A percentile compares a stretch with the other conserved stretches of the same genome.
These are phyloP conservation scores for Diutina neorugosa DNA, from an alignment of 1,139 yeast species.

Conservation along the genomic window DNA sequence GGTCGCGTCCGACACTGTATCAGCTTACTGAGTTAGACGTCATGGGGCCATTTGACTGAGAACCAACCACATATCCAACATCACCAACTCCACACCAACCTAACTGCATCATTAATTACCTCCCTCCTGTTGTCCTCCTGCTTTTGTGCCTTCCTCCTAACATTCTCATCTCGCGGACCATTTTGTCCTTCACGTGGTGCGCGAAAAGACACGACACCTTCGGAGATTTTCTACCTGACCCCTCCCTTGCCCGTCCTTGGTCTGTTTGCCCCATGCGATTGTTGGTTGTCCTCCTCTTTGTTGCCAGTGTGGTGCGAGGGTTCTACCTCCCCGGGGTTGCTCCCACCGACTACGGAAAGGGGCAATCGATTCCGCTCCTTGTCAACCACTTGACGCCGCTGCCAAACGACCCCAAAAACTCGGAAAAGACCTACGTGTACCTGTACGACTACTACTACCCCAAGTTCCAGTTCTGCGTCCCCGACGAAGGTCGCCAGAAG, in stretches of 20 bases:
- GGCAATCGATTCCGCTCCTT: conserved; percentile 60
- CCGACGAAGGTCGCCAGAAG: conserved; percentile 53
- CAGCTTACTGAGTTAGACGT: no score
- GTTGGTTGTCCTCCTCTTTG: background rate
- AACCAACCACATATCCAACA: no score
- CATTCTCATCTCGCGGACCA: background rate
- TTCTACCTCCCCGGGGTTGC: conserved; percentile 94
- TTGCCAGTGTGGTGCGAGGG: conserved; percentile 5
- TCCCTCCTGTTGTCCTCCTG: no score
- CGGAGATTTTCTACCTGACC: background rate
- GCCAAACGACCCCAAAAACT: conserved; percentile 28
- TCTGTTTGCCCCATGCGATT: background rate
- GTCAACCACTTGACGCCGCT: conserved; percentile 90
- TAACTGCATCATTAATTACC: no score
- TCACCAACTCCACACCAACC: no score
- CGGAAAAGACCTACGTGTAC: conserved; percentile 44
- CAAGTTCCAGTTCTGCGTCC: conserved; percentile 74
- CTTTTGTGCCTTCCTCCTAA: no score
- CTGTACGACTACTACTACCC: conserved; percentile 82
- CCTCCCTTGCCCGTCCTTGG: background rate
- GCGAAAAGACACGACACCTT: background rate
- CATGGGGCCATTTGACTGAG: no score
- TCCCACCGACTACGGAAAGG: conserved; percentile 72
- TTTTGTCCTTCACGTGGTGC: background rate
- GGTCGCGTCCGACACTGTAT: no score